Evolutionary conservation across 164 flowering plant species (phyloP).

Genomic region (Paratinospora sagittata): DNA sequence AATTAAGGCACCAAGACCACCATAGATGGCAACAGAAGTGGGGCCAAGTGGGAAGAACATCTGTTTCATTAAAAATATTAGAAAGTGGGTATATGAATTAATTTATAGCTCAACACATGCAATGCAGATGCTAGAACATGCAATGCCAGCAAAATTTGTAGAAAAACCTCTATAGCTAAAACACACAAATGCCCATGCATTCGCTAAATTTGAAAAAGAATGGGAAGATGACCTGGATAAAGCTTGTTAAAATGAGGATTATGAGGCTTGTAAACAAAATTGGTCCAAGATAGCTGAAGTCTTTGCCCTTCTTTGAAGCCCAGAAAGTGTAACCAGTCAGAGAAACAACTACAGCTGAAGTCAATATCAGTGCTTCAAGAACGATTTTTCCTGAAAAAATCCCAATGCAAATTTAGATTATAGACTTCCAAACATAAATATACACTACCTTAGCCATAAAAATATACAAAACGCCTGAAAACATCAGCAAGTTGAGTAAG

Average conservation of each 20-base stretch:
- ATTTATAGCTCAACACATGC: neutral
- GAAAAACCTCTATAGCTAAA: neutral
- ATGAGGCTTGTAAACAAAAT: conserved; percentile 74
- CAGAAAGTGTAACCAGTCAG: conserved; percentile 95
- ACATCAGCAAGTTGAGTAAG: neutral
- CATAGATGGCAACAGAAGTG: conserved; percentile 53
- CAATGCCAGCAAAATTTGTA: conserved; percentile 3
- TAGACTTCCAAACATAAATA: conserved; percentile 9
- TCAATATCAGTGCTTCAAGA: conserved; percentile 81
- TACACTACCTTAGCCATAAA: neutral
- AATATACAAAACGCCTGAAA: neutral
- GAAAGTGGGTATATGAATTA: neutral
- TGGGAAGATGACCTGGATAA: conserved; percentile 61
- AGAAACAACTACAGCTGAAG: conserved; percentile 76
- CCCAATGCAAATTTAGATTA: too few relatives aligned
- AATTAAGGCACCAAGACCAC: conserved; percentile 71
- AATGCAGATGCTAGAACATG: neutral
- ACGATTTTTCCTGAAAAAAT: conserved; percentile 94
- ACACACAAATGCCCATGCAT: neutral
- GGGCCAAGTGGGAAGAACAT: conserved; percentile 90
- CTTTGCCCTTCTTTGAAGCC: conserved; percentile 98
- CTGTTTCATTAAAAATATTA: conserved; percentile 30
- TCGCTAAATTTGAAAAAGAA: neutral
- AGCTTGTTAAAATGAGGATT: conserved; percentile 57
- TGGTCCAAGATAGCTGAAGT: conserved; percentile 93